Conservation (phyloP, 208 protist genomes). For the Leishmania aethiopica region DNA sequence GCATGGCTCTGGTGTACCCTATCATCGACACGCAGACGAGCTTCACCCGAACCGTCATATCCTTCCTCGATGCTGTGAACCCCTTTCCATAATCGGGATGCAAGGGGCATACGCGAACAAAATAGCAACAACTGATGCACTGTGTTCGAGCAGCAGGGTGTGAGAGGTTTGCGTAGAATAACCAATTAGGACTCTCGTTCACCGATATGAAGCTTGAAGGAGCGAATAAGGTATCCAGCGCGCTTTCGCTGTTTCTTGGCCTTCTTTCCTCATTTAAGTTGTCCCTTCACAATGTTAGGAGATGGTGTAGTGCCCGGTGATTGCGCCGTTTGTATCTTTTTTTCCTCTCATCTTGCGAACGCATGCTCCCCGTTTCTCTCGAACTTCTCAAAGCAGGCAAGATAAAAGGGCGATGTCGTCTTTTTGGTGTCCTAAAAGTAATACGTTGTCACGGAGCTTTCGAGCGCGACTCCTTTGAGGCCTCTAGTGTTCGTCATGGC, state of each 20-base stretch:
- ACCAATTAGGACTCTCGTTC: constrained; percentile 19
- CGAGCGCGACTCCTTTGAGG: not conserved
- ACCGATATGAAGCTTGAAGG: constrained; percentile 1
- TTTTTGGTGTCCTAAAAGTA: not conserved
- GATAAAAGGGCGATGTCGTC: not conserved
- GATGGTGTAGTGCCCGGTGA: not conserved
- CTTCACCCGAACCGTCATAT: constrained; percentile 70
- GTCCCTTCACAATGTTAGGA: not conserved
- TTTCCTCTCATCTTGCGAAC: not conserved
- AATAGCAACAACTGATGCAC: not conserved
- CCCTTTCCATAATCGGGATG: constrained; percentile 64
- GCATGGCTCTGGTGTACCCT: constrained; percentile 91
- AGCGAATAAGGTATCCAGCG: constrained; percentile 1
- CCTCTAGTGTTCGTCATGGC: not conserved
- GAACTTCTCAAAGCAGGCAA: not conserved
- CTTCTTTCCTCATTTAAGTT: not conserved
- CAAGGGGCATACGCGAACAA: not conserved
- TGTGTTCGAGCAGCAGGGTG: not conserved
- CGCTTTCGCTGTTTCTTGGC: not conserved
- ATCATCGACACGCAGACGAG: constrained; percentile 86
- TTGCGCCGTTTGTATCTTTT: not conserved
- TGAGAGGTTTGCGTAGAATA: constrained; percentile 10
- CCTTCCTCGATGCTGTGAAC: constrained; percentile 85
- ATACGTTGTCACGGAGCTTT: not conserved
- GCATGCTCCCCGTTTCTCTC: not conserved